Evolutionary conservation across 495 filamentous ascomycete genomes (phyloP), one percentile per base, ranked within the genome.

Genomic region (Penicillium roqueforti): DNA sequence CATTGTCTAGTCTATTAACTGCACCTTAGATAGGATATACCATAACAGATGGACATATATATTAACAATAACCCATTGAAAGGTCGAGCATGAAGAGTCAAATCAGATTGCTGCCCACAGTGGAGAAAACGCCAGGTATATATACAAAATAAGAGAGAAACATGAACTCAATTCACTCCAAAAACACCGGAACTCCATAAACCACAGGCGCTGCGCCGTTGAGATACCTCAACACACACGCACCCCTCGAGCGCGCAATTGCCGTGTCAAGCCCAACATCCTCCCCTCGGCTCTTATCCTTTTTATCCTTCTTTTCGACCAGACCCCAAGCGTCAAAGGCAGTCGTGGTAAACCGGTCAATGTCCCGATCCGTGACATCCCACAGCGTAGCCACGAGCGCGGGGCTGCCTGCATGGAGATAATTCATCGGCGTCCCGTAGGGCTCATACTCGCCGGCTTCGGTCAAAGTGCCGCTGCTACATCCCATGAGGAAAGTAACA

Each of bases 291-390:
- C 51, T 29, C 47, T 65, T 68, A 1, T 55, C 49, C 18, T 34
- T 69, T 2, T 54, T 53, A 14, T 38, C 51, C 40, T 60, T 61
- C 39, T 47, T 64, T 46, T 49, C 59, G 25, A 90, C 72, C 3
- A 98, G 65, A 13, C 93, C 93, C 93, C 93, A 98, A 50, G 84
- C 80, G 65, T 92, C 86, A 45, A 96, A 85, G 3, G 86, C 73
- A 14, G 80, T 73, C 20, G 82, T 82, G 0, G 90, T 85, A 65
- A 97, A 95, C 32, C 91, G 85, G 74, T 98, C 93, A 60, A 95
- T 93, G 66, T 98, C 93, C 58, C 87, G 87, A 61, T 98, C 93
- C 11, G 95, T 98, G 19, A 98, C 93, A 69, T 98, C 93, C 93
- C 93, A 98, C 32, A 98, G 76, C 4, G 88, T 96, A 19, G 88